Base-by-base conservation (phyloP, 2,329 filamentous ascomycete genomes). In the Oidium heveae region DNA sequence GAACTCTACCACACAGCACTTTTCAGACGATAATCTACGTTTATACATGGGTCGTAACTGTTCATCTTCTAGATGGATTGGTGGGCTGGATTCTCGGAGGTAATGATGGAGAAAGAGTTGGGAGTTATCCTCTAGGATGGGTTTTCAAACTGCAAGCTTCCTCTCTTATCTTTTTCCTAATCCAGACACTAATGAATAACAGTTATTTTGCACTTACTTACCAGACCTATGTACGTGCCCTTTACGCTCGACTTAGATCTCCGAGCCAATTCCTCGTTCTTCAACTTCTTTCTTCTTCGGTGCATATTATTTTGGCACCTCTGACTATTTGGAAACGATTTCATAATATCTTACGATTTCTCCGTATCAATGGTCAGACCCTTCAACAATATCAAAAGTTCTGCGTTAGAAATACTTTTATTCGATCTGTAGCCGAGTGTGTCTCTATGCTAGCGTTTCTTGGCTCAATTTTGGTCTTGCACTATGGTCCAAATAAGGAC, bases 41-140 rank as follows among this genome's bases (percentile, higher is more conserved):
- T 52, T 83, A 82, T 63, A 79, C 77, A 52, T 83, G 79, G 79
- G 76, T 82, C 10, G 70, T 74, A 33, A 82, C 78, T 1, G 77
- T 83, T 9, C 75, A 82, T 57, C 65, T 82, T 24, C 68, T 83
- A 8, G 79, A 83, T 61, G 74, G 72, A 2, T 66, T 81, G 56
- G 80, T 78, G 0, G 79, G 77, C 1, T 83, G 77, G 76, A 79
- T 82, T 51, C 65, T 83, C 41, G 79, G 79, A 47, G 78, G 75
- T 41, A 75, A 73, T 54, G 76, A 82, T 59, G 79, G 79, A 51
- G 76, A 82, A 63, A 70, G 79, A 34, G 79, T 83, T 1, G 78
- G 79, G 41, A 81, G 76, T 63, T 83, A 83, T 61, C 79, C 79
- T n/a, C 65, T 83, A 56, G 79, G 77, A 59, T 83, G 78, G 75